Evolutionary conservation across 1,284 basidiomycete species (phyloP).

Genomic region (Chondrostereum purpureum): DNA sequence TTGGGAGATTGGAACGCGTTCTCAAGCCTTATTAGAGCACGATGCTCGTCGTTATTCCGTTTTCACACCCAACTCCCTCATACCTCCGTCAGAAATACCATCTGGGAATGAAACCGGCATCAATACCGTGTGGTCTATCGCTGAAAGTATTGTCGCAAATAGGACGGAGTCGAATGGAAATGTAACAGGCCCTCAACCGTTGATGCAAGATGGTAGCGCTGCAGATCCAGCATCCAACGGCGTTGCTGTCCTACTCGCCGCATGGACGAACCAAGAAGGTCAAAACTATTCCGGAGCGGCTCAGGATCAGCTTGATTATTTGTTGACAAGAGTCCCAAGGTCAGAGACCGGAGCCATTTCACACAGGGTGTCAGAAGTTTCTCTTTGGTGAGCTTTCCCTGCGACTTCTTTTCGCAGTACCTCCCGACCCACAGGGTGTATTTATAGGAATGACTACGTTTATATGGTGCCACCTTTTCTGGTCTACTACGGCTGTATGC

Average conservation of each 20-base stretch:
- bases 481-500: constrained; percentile 79
- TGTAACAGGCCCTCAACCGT: constrained; percentile 40
- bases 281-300: constrained; percentile 65
- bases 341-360: constrained; percentile 76
- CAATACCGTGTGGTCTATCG: constrained; percentile 51
- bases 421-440: not conserved
- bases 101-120: constrained; percentile 32
- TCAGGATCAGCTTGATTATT: constrained; percentile 62
- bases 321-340: constrained; percentile 61
- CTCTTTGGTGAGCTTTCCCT: constrained; percentile 52
- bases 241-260: constrained; percentile 72
- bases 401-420: constrained; percentile 1
- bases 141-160: constrained; percentile 45
- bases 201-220: constrained; percentile 51
- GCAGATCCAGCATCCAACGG: constrained; percentile 84
- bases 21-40: constrained; percentile 66
- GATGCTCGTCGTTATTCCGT: constrained; percentile 61
- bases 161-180: constrained; percentile 34
- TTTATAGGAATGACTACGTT: constrained; percentile 62
- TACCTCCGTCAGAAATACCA: constrained; percentile 34
- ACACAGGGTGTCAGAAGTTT: constrained; percentile 60
- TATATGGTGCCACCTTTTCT: constrained; percentile 93
- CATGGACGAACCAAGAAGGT: constrained; percentile 53
- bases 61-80: constrained; percentile 35
- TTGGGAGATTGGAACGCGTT: constrained; percentile 80